These are phyloP conservation scores for Hymenochaete sp. DNA, from an alignment of 1,284 basidiomycete genomes.

Conservation along the genomic window DNA sequence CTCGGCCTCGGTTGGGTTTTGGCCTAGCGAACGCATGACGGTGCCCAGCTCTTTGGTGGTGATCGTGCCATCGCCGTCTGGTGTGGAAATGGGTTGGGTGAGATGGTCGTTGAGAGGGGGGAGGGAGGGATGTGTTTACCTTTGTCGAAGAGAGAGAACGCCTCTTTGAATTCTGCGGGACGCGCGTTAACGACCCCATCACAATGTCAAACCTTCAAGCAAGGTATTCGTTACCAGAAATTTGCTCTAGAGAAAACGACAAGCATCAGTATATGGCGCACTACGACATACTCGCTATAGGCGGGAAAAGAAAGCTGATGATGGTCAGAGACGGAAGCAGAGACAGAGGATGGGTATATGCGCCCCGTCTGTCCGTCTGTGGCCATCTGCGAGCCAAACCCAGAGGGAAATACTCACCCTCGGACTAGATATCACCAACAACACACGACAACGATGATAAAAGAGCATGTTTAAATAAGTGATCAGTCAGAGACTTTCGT, in stretches of 20 bases:
- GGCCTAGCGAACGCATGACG: slow-evolving; percentile 94
- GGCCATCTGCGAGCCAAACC: slow-evolving; percentile 1
- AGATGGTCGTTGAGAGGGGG: neutral
- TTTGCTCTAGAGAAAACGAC: slow-evolving; percentile 41
- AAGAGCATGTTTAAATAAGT: neutral
- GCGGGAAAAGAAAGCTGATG: neutral
- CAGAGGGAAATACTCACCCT: slow-evolving; percentile 40
- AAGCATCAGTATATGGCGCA: slow-evolving; percentile 9
- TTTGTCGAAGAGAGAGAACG: slow-evolving; percentile 91
- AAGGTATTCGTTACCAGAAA: slow-evolving; percentile 42
- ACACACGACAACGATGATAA: slow-evolving; percentile 17
- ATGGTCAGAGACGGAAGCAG: neutral
- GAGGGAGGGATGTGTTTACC: slow-evolving; percentile 38
- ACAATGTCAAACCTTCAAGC: neutral
- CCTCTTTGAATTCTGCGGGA: slow-evolving; percentile 73
- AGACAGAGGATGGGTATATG: neutral
- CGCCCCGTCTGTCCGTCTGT: too few relatives aligned
- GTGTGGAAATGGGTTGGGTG: too few relatives aligned
- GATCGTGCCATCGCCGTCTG: slow-evolving; percentile 96
- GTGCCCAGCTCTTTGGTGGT: slow-evolving; percentile 93
- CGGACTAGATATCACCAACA: slow-evolving; percentile 37
- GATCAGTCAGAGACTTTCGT: neutral
- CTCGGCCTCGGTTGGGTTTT: slow-evolving; percentile 95
- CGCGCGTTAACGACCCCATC: slow-evolving; percentile 16
- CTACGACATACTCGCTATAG: neutral